Conservation (phyloP, 345 rosid species). For the Salix dunnii region DNA sequence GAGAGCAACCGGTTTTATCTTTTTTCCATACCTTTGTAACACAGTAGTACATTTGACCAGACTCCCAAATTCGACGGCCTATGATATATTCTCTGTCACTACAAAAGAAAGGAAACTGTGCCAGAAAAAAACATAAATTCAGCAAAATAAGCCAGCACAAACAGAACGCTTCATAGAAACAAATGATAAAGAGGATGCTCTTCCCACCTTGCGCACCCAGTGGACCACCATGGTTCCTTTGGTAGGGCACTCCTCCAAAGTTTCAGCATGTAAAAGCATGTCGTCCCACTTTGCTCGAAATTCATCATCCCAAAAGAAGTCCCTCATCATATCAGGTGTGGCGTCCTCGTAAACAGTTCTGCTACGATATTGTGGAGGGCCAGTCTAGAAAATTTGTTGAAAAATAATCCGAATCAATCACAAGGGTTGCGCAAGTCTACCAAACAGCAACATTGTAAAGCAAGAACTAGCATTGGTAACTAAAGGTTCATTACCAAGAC, state of each 20-base stretch:
- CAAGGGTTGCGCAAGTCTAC: constrained; percentile 1
- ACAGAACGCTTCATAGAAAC: constrained; percentile 1
- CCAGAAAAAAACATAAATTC: background rate
- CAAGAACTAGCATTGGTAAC: background rate
- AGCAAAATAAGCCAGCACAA: constrained; percentile 9
- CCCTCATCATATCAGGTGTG: constrained; percentile 81
- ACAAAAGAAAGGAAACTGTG: constrained; percentile 98
- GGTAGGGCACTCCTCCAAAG: constrained; percentile 60
- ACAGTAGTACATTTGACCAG: constrained; percentile 70
- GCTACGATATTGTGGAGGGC: constrained; percentile 90
- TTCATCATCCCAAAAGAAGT: constrained; percentile 97
- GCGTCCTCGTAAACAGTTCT: constrained; percentile 85
- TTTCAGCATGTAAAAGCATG: constrained; percentile 63
- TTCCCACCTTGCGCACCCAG: constrained; percentile 88
- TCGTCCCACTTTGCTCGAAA: constrained; percentile 82
- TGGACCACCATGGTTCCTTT: constrained; percentile 82
- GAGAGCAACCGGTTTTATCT: background rate
- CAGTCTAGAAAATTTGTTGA: constrained; percentile 42
- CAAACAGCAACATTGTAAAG: background rate
- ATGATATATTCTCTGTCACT: constrained; percentile 93
- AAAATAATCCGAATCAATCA: constrained; percentile 22
- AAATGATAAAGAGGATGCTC: background rate
- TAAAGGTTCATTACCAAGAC: background rate
- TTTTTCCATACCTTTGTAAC: constrained; percentile 68
- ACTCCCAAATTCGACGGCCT: constrained; percentile 94